Conservation (phyloP, 2,329 filamentous ascomycete genomes). For the Penicillium sp. region DNA sequence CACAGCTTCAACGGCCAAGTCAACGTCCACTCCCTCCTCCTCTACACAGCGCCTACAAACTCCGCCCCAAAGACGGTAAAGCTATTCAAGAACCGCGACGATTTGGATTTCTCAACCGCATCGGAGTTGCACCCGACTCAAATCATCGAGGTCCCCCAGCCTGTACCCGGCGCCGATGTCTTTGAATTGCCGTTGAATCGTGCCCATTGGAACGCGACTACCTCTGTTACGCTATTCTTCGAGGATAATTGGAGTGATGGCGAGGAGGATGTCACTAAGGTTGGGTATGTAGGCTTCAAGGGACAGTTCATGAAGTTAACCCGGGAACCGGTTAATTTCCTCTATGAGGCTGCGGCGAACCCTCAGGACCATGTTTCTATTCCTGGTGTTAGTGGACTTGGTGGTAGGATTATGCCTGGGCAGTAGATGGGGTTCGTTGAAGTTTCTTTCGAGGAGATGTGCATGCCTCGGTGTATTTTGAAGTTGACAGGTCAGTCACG, state of each 20-base stretch:
- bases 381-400: slow-evolving; percentile 43
- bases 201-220: slow-evolving; percentile 85
- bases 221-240: slow-evolving; percentile 80
- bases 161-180: slow-evolving; percentile 59
- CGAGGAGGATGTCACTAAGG: slow-evolving; percentile 74
- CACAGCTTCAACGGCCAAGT: slow-evolving; percentile 86
- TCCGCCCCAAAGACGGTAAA: slow-evolving; percentile 80
- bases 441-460: background rate
- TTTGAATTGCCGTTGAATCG: slow-evolving; percentile 86
- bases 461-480: background rate
- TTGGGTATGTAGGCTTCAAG: slow-evolving; percentile 87
- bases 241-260: slow-evolving; percentile 84
- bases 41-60: slow-evolving; percentile 71
- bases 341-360: slow-evolving; percentile 94
- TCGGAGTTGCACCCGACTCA: slow-evolving; percentile 71
- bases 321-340: slow-evolving; percentile 75
- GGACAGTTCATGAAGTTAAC: slow-evolving; percentile 90
- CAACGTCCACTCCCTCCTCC: slow-evolving; percentile 83
- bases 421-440: slow-evolving; percentile 30
- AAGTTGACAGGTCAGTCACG: background rate
- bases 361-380: slow-evolving; percentile 72
- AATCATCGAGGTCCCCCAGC: slow-evolving; percentile 73
- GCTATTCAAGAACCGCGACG: slow-evolving; percentile 81
- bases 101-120: slow-evolving; percentile 80
- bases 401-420: slow-evolving; percentile 44